These are phyloP conservation scores for Mycena filopes DNA, from an alignment of 768 basidiomycete genomes.

Conservation along the genomic window DNA sequence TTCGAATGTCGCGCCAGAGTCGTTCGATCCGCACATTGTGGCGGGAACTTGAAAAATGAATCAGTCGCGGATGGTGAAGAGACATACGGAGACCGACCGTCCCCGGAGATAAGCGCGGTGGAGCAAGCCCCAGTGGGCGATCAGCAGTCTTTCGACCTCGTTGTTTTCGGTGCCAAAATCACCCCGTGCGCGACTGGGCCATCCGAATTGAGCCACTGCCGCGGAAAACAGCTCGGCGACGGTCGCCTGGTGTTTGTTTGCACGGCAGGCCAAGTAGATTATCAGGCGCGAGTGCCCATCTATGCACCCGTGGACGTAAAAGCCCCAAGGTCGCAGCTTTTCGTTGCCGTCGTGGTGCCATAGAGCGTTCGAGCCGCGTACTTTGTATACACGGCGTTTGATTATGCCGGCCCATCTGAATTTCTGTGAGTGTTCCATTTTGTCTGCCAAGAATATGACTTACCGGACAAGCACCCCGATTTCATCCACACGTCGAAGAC, in stretches of 20 bases:
- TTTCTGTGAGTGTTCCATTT: not conserved
- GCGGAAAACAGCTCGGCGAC: conserved; percentile 13
- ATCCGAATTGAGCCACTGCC: conserved; percentile 7
- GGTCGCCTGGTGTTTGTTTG: conserved; percentile 25
- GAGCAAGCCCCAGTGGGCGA: conserved; percentile 1
- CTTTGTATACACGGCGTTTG: conserved; percentile 33
- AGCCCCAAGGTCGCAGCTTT: conserved; percentile 41
- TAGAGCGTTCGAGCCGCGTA: conserved; percentile 32
- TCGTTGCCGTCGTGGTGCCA: conserved; percentile 44
- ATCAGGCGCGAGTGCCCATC: conserved; percentile 39
- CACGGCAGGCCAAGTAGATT: conserved; percentile 5
- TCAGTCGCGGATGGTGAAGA: not conserved
- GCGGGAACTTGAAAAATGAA: conserved; percentile 26
- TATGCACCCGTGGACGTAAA: conserved; percentile 42
- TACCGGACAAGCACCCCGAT: conserved; percentile 34
- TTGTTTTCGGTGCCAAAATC: conserved; percentile 23
- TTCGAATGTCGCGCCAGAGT: conserved; percentile 40
- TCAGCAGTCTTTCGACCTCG: conserved; percentile 11
- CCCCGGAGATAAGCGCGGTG: conserved; percentile 9
- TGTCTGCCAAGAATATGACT: not conserved
- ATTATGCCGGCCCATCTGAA: conserved; percentile 26
- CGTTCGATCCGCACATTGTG: conserved; percentile 42
- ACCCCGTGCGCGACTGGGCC: conserved; percentile 25
- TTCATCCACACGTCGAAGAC: conserved; percentile 37
- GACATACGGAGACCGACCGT: not conserved